Base-by-base conservation (phyloP, 345 rosid genomes). In the Passiflora organensis region DNA sequence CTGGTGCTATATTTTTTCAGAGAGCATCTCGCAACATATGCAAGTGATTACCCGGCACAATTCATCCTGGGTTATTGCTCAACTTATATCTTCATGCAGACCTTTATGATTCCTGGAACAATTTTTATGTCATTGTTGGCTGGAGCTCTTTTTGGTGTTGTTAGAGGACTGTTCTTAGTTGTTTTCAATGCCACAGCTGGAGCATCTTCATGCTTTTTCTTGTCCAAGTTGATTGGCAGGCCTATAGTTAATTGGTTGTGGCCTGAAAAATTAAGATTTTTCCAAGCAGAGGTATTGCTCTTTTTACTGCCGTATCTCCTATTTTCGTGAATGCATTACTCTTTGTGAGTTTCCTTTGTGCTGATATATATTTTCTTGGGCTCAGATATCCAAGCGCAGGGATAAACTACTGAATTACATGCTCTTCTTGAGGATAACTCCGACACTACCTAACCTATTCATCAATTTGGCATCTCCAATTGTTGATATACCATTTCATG, bases 31-130 rank as follows among this genome's bases (percentile, higher is more conserved):
- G 91, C 80, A 39, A 77, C 72, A 17, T 89, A 86, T 73, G 89
- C 91, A 50, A 76, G 62, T 14, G 91, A 89, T 19, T 82, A 86
- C 45, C 96, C 96, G 10, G 75, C 82, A 24, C 90, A 80, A 53
- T 93, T 93, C 67, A 80, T 89, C 32, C 72, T 93, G 71, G 97
- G 96, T 47, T 93, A 93, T 73, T 89, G 95, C 73, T 80, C 99
- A 3, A 93, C 91, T 1, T 93, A 93, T 71, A 89, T 93, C 69
- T 93, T 93, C 78, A 93, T 89, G 99, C 99, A 93, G 78, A 93
- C 99, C 17, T 93, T 93, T 59, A 93, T 93, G 99, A 93, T 93
- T 56, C 99, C 99, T 11, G 99, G 99, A 70, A 93, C 99, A 17
- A 86, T 93, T 79, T 93, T 93, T 77, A 86, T 93, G 99, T 93